phyloP scores from a whole-genome alignment of 2,329 filamentous ascomycete genomes.

The Phialocephala sp. region DNA sequence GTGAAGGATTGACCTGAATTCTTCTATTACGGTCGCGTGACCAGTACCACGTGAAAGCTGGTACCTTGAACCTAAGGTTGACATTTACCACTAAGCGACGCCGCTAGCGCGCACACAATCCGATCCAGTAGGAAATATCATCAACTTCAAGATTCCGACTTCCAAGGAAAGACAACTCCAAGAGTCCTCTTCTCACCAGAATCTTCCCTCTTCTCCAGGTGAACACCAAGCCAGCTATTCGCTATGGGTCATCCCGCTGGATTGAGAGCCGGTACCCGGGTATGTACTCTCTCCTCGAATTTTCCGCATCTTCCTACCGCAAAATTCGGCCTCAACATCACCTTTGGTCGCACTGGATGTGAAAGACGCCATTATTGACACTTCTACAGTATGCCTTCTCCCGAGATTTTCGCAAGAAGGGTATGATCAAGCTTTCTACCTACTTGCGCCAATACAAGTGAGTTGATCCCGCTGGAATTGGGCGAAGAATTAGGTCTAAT shows the following conservation, averaged over 20 bases:
- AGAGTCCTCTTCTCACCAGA: too few relatives aligned
- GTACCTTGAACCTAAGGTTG: too few relatives aligned
- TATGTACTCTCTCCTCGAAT: constrained; percentile 52
- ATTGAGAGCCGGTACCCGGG: constrained; percentile 86
- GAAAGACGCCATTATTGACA: too few relatives aligned
- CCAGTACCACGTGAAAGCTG: too few relatives aligned
- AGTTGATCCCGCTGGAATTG: constrained; percentile 40
- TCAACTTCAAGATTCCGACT: too few relatives aligned
- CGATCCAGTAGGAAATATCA: too few relatives aligned
- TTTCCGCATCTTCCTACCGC: neutral
- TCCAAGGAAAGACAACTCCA: too few relatives aligned
- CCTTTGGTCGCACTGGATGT: neutral
- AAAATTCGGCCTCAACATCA: constrained; percentile 46
- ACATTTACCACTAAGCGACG: too few relatives aligned
- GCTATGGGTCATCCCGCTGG: constrained; percentile 73
- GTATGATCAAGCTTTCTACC: constrained; percentile 89
- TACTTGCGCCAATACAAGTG: constrained; percentile 95
- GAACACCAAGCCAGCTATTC: constrained; percentile 23
- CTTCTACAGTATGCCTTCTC: constrained; percentile 78
- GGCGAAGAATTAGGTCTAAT: constrained; percentile 49
- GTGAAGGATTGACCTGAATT: too few relatives aligned
- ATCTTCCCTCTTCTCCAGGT: constrained; percentile 9
- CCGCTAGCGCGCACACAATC: too few relatives aligned
- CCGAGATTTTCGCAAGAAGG: constrained; percentile 83
- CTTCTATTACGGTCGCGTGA: too few relatives aligned